phyloP scores from a whole-genome alignment of 2,329 filamentous ascomycete genomes.

The Hypoxylon sp. region DNA sequence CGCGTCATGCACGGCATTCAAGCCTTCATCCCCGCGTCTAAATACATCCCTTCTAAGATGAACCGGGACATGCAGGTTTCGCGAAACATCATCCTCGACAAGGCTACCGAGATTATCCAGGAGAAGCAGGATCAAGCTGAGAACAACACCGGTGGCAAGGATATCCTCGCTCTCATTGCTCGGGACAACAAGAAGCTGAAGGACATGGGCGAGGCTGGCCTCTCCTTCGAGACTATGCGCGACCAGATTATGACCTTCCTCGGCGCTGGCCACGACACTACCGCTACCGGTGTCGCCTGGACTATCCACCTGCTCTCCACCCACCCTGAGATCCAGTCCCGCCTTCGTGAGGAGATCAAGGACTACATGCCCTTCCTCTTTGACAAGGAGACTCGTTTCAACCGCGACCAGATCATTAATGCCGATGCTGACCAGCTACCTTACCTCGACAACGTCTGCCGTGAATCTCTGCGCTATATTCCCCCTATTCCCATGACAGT shows the following conservation, averaged over 20 bases:
- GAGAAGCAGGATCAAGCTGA: slow-evolving; percentile 53
- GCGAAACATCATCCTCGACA: slow-evolving; percentile 52
- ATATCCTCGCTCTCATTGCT: slow-evolving; percentile 56
- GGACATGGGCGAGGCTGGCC: slow-evolving; percentile 51
- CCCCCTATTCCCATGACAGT: slow-evolving; percentile 60
- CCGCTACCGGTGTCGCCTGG: slow-evolving; percentile 58
- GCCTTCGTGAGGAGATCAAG: slow-evolving; percentile 56
- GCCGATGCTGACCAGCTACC: slow-evolving; percentile 56
- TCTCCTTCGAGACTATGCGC: slow-evolving; percentile 54
- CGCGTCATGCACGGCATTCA: slow-evolving; percentile 56
- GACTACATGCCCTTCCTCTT: slow-evolving; percentile 55
- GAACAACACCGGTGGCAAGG: slow-evolving; percentile 49
- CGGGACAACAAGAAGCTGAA: slow-evolving; percentile 57
- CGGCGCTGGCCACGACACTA: slow-evolving; percentile 59
- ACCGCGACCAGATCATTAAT: slow-evolving; percentile 46
- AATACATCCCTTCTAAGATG: slow-evolving; percentile 54
- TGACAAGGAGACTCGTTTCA: slow-evolving; percentile 49
- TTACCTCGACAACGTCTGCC: slow-evolving; percentile 60
- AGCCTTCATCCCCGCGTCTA: slow-evolving; percentile 55
- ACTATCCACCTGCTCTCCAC: slow-evolving; percentile 56
- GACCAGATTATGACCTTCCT: slow-evolving; percentile 57
- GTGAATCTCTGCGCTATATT: slow-evolving; percentile 59
- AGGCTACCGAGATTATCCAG: slow-evolving; percentile 53
- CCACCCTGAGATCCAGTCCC: slow-evolving; percentile 54
- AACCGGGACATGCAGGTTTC: slow-evolving; percentile 54